Evolutionary conservation across 352 stramenopile species (phyloP).

Genomic region (Pythium brassicae): DNA sequence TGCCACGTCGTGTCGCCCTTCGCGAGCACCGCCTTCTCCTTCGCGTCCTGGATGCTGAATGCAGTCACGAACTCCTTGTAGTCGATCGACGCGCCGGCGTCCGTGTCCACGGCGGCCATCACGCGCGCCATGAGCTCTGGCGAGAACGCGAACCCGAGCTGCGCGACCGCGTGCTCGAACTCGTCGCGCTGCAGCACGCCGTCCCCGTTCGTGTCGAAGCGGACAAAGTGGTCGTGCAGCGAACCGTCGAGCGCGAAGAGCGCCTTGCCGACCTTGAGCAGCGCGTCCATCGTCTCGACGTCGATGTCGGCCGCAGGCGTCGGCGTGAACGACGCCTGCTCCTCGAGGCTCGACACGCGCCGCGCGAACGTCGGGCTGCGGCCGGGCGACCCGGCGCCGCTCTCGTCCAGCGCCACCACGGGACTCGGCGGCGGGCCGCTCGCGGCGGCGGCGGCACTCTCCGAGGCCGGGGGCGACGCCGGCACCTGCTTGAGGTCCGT

Average conservation of each 20-base stretch:
- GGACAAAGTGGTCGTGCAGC: constrained; percentile 78
- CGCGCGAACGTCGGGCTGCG: constrained; percentile 34
- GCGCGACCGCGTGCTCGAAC: constrained; percentile 63
- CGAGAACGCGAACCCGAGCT: constrained; percentile 66
- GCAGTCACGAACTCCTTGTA: constrained; percentile 92
- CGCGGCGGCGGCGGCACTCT: constrained; percentile 1
- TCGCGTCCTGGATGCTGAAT: constrained; percentile 82
- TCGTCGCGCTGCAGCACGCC: constrained; percentile 75
- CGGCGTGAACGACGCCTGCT: constrained; percentile 56
- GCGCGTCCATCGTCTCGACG: constrained; percentile 75
- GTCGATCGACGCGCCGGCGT: constrained; percentile 86
- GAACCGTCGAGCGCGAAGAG: constrained; percentile 71
- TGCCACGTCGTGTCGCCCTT: constrained; percentile 85
- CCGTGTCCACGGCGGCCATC: constrained; percentile 84
- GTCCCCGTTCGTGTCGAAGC: constrained; percentile 83
- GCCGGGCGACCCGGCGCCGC: neutral
- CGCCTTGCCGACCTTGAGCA: constrained; percentile 74
- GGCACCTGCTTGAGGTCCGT: constrained; percentile 52
- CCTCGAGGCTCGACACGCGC: constrained; percentile 54
- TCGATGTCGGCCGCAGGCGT: constrained; percentile 60
- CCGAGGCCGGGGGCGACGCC: constrained; percentile 17
- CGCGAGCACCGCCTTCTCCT: constrained; percentile 49
- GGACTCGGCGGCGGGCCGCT: constrained; percentile 17
- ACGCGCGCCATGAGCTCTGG: constrained; percentile 61
- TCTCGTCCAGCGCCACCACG: constrained; percentile 13